A percentile compares a stretch with the other conserved stretches of the same genome.
Evolutionary conservation across 1,284 basidiomycete species (phyloP).

Genomic region (Trametes sp.): DNA sequence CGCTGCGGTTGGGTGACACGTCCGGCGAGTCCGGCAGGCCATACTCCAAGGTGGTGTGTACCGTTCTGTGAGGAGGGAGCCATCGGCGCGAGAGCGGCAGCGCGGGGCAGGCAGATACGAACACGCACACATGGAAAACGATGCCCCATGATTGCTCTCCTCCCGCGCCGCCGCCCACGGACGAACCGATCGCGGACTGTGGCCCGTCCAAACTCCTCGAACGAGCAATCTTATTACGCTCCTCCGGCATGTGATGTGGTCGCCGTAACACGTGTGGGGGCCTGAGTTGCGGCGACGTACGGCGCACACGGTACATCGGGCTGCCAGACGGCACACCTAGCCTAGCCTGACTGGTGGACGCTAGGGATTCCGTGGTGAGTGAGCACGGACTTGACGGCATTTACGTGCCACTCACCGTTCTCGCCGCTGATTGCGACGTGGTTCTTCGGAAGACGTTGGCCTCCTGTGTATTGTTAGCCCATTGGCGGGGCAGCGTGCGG

Average conservation of each 20-base stretch:
- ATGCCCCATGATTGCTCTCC: slow-evolving; percentile 12
- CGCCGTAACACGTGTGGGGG: slow-evolving; percentile 6
- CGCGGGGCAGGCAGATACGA: not conserved
- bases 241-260: slow-evolving; percentile 1
- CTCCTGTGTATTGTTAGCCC: not conserved
- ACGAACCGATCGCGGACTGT: not conserved
- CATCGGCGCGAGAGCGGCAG: slow-evolving; percentile 12
- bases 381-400: not conserved
- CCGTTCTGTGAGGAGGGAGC: not conserved
- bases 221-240: slow-evolving; percentile 2
- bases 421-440: not conserved
- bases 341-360: not conserved
- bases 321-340: not conserved
- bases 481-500: not conserved
- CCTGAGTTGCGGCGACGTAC: not conserved
- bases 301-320: not conserved
- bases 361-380: not conserved
- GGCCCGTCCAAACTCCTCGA: slow-evolving; percentile 6
- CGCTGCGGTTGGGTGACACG: not conserved
- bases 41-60: not conserved
- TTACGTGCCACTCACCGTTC: not conserved
- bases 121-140: slow-evolving; percentile 6
- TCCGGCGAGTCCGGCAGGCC: slow-evolving; percentile 1
- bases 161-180: not conserved
- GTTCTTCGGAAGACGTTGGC: not conserved